Evolutionary conservation across 2,329 filamentous ascomycete genomes (phyloP), one percentile per base, ranked within the genome.

Genomic region (Sphaceloma murrayae): DNA sequence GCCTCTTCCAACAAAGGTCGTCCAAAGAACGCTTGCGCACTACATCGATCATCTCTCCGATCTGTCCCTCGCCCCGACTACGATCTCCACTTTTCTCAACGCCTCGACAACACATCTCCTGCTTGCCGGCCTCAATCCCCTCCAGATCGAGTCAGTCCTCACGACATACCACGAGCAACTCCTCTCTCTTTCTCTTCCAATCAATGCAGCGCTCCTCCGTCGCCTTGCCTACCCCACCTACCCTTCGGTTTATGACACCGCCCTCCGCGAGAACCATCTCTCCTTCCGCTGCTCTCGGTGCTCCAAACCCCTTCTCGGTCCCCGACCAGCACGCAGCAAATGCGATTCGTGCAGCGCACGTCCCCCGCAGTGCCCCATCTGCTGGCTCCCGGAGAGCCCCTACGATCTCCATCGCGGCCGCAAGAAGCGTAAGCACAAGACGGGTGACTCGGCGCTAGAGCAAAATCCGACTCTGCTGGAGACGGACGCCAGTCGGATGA

Each of bases 131-230:
- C 58, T 72, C 33, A 64, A 68, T 34, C 67, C 67, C 5, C 60
- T 68, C 11, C 72, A 78, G 52, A 64, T 72, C 38, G 74, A 78
- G 54, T 62, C 65, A 34, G 71, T 78, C 31, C 67, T 78, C 31
- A 64, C 68, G 30, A 63, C 68, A 3, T 79, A 79, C 56, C 73
- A 80, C 56, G 67, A 70, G 39, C 72, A 74, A 46, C 63, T 80
- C 16, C 56, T 66, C 13, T 58, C 58, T 17, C 59, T 68, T 9
- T 65, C 54, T 42, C 66, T 67, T 38, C 74, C 60, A 60, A 70
- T 63, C 56, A 68, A 60, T 53, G 75, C 75, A 4, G 72, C 74
- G 7, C 65, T 71, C 24, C 59, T 80, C n/a, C 72, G 77, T 18
- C 66, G 69, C 32, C 60, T 74, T 27, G 66, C 69, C 39, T 75